Base-by-base conservation (phyloP, 1,284 basidiomycete species). In the Gomphus bonarii region DNA sequence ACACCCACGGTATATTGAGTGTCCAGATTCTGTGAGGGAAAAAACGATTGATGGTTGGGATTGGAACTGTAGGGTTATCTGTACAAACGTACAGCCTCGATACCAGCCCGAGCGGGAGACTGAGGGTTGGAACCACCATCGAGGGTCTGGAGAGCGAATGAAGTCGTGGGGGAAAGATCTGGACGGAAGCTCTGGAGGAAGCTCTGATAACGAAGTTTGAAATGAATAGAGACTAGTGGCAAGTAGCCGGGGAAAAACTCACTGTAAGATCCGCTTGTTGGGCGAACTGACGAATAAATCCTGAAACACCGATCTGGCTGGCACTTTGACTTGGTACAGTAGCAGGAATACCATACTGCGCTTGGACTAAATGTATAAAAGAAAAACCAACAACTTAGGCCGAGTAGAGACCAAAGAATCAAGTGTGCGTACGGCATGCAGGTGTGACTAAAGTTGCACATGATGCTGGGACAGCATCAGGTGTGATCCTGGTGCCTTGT, bases 61-160 rank as follows among this genome's bases (percentile, higher is more conserved):
- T 25, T 25, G 25, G 25, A 3, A 25, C 25, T 25, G 25, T 2
- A 4, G 25, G 4, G 25, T 25, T 25, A 25, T 25, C 25, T 25
- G 4, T 3, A 25, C 25, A 20, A 16, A 58, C 63, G 22, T 54
- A 66, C 66, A 11, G 68, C 68, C 61, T 70, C 67, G 25, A 63
- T 51, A 28, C 68, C 68, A 25, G 66, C 66, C 6, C 60, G 31
- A 8, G 44, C 36, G 5, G 31, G 20, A 22, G 40, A 25, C 60
- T 69, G 67, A 8, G 63, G 46, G 58, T 69, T 66, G 10, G 12
- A 14, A 33, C 68, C 68, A 18, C 67, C 68, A 54, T 68, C 68
- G 12, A 67, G 22, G n/a, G 62, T 63, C 55, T 65, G 55, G 11
- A 64, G 33, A 3, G 61, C 57, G 47, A 69, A 68, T 6, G 63